Evolutionary conservation across 305 asterid species (phyloP).

Genomic region (Euphrasia arctica): DNA sequence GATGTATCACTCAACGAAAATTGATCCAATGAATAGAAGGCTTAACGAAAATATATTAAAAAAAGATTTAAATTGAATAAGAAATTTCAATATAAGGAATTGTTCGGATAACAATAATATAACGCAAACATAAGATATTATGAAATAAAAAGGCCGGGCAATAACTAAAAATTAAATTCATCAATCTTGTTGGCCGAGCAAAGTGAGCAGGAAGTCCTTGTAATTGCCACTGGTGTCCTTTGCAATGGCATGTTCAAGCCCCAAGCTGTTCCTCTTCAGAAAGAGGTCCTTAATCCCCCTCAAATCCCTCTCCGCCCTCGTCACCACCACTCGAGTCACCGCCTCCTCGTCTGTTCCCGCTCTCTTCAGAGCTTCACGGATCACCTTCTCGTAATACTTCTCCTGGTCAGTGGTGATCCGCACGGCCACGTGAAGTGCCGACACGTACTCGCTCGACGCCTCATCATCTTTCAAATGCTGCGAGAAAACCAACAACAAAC

Average conservation of each 20-base stretch:
- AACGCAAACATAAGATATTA: no score
- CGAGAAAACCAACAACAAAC: no score
- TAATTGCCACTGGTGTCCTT: constrained; percentile 76
- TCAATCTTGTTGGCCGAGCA: constrained; percentile 59
- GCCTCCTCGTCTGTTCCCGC: constrained; percentile 57
- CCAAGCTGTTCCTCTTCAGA: constrained; percentile 56
- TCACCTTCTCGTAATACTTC: constrained; percentile 70
- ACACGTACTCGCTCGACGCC: constrained; percentile 33
- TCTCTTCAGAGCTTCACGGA: constrained; percentile 44
- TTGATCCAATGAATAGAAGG: no score
- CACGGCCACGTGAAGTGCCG: constrained; percentile 48
- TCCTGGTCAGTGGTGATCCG: constrained; percentile 54
- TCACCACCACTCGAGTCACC: constrained; percentile 51
- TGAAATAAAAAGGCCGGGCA: background rate
- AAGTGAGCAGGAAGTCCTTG: constrained; percentile 59
- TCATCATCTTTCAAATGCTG: constrained; percentile 44
- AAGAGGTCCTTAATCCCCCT: constrained; percentile 47
- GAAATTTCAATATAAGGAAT: no score
- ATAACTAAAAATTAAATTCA: no score
- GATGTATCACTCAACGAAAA: no score
- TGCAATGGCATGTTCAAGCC: constrained; percentile 53
- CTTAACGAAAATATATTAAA: no score
- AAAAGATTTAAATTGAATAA: no score
- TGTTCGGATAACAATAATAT: no score
- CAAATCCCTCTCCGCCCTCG: constrained; percentile 69